These are phyloP conservation scores for Adansonia rubrostipa DNA, from an alignment of 441 rosid species.

Conservation along the genomic window DNA sequence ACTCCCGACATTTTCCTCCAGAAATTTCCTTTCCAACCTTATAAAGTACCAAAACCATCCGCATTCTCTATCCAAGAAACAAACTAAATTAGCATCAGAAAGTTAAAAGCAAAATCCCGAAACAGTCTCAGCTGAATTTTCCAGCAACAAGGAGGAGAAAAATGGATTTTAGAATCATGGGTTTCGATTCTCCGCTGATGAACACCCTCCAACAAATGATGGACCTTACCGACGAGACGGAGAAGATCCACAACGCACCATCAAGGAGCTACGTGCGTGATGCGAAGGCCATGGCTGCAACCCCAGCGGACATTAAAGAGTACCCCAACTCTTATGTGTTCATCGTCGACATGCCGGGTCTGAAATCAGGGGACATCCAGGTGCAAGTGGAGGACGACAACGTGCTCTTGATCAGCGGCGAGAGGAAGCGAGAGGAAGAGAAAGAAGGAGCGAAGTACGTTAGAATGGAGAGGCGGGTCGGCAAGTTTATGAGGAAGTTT, in stretches of 20 bases:
- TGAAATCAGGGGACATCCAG: constrained; percentile 53
- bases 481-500: constrained; percentile 68
- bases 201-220: constrained; percentile 42
- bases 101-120: not conserved
- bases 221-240: constrained; percentile 30
- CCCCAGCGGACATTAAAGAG: constrained; percentile 65
- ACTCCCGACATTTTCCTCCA: not conserved
- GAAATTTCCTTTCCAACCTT: constrained; percentile 16
- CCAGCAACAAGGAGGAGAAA: not conserved
- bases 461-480: constrained; percentile 67
- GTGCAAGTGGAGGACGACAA: constrained; percentile 66
- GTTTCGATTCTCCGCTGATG: constrained; percentile 43
- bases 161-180: constrained; percentile 52
- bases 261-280: constrained; percentile 51
- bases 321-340: constrained; percentile 51
- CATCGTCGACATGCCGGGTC: constrained; percentile 66
- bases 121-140: not conserved
- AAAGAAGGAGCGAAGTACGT: constrained; percentile 59
- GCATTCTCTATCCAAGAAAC: not conserved
- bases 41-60: not conserved
- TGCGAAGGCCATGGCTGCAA: constrained; percentile 64
- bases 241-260: constrained; percentile 42
- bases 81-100: not conserved
- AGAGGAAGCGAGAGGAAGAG: constrained; percentile 66
- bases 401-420: constrained; percentile 53